Evolutionary conservation across 2,329 filamentous ascomycete genomes (phyloP), one percentile per base, ranked within the genome.

Genomic region (Hymenotorrendiella dingleyae): DNA sequence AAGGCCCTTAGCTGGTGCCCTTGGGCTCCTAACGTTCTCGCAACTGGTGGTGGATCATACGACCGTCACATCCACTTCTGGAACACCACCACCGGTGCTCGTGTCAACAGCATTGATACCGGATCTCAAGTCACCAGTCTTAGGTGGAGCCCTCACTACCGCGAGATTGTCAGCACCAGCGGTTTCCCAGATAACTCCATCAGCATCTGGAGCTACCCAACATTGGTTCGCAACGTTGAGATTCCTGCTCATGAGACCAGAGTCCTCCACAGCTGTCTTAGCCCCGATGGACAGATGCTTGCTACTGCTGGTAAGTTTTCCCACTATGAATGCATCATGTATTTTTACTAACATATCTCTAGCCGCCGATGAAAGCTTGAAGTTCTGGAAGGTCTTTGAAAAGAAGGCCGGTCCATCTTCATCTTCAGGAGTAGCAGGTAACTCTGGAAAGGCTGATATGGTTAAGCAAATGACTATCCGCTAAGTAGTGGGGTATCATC

Each of bases 361-460:
- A 80, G 86, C 91, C 56, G 90, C 91, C 27, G 93, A 98, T 60
- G 93, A 98, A 74, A 91, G 84, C 62, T 76, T 98, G 66, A 98
- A 98, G 73, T 98, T 98, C 76, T 98, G 93, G 93, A 98, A 98
- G 81, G 77, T 98, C 57, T 98, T 98, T 62, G 93, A 98, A 77
- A 96, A 95, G 79, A 97, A 96, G 79, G 74, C 90, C 14, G 89
- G 88, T 42, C 72, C 77, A 46, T 71, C 77, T 47, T 77, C 82
- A 39, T 77, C 80, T 36, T 72, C 81, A 42, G 75, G 78, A 47
- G 74, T 77, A 55, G 76, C 82, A 45, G 81, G 80, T 50, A 72
- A 84, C 46, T 83, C 83, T 37, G 78, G 77, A 66, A 91, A 91
- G 71, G 88, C 85, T 43, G 81, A 86, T 60, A 84, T 91, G 75